Percentiles rank a stretch among this genome's conserved stretches.
Conservation (phyloP, 2,329 filamentous ascomycete species). For the Ilyonectria sp. region DNA sequence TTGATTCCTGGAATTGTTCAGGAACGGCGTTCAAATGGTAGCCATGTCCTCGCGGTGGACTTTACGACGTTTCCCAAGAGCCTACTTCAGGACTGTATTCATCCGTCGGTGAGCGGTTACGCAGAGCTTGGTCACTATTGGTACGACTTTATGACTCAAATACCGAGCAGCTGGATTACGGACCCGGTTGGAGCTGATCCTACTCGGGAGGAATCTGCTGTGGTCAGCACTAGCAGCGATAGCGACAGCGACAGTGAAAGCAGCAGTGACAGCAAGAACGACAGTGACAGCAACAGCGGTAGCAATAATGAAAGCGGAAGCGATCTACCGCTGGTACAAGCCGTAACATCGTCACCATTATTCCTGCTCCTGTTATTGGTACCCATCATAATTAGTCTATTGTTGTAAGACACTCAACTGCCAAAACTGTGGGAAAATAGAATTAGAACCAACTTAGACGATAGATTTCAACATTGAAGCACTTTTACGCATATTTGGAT, state of each 20-base stretch:
- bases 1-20: constrained; percentile 17
- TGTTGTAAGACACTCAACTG: no score
- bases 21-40: constrained; percentile 8
- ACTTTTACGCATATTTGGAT: no score
- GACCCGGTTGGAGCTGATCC: constrained; percentile 33
- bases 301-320: background rate
- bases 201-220: background rate
- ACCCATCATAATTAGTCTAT: no score
- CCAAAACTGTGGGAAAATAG: no score
- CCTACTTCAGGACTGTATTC: constrained; percentile 40
- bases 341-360: no score
- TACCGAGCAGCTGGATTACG: constrained; percentile 40
- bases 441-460: no score
- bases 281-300: background rate
- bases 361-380: no score
- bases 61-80: constrained; percentile 26
- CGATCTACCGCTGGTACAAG: no score
- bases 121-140: constrained; percentile 40
- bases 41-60: constrained; percentile 35
- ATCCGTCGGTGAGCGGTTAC: constrained; percentile 41
- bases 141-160: constrained; percentile 44
- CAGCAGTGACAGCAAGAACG: no score
- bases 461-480: no score
- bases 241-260: background rate
- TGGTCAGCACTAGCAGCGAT: background rate